phyloP scores from a whole-genome alignment of 2,329 filamentous ascomycete species.

The Pseudonectria foliicola region DNA sequence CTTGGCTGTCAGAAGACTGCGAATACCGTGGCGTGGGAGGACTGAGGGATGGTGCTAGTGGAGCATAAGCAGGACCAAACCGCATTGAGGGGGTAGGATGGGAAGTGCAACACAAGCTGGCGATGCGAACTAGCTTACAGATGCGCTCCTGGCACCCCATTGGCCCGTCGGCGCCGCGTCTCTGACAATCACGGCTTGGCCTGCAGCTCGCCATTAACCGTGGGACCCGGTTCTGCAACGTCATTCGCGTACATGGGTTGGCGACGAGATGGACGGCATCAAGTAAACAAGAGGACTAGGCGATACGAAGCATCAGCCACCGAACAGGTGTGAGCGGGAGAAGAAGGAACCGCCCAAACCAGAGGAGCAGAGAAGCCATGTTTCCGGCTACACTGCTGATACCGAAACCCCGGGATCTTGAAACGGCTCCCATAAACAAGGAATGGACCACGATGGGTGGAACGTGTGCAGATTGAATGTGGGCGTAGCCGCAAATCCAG shows the following conservation, averaged over 20 bases:
- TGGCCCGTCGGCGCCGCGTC: constrained; percentile 12
- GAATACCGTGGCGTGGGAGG: constrained; percentile 9
- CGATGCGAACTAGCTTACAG: constrained; percentile 12
- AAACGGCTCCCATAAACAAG: too few species aligned
- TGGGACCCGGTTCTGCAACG: constrained; percentile 13
- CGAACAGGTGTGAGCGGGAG: too few species aligned
- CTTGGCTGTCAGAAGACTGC: constrained; percentile 17
- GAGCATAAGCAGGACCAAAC: constrained; percentile 16
- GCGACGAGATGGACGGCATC: too few species aligned
- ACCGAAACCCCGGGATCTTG: too few species aligned
- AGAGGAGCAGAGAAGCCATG: too few species aligned
- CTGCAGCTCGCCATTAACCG: constrained; percentile 12
- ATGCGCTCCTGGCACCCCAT: constrained; percentile 14
- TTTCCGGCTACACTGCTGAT: too few species aligned
- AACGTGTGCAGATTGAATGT: too few species aligned
- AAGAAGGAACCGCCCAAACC: too few species aligned
- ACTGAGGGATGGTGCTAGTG: constrained; percentile 8
- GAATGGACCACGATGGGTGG: too few species aligned
- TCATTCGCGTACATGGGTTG: constrained; percentile 17
- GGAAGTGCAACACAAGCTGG: constrained; percentile 15
- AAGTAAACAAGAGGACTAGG: too few species aligned
- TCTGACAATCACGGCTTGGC: constrained; percentile 19
- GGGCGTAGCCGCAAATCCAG: too few species aligned
- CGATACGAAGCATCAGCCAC: too few species aligned
- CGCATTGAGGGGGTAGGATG: constrained; percentile 15